phyloP scores from a whole-genome alignment of 2,329 filamentous ascomycete genomes.

The Alternaria ventricosa region DNA sequence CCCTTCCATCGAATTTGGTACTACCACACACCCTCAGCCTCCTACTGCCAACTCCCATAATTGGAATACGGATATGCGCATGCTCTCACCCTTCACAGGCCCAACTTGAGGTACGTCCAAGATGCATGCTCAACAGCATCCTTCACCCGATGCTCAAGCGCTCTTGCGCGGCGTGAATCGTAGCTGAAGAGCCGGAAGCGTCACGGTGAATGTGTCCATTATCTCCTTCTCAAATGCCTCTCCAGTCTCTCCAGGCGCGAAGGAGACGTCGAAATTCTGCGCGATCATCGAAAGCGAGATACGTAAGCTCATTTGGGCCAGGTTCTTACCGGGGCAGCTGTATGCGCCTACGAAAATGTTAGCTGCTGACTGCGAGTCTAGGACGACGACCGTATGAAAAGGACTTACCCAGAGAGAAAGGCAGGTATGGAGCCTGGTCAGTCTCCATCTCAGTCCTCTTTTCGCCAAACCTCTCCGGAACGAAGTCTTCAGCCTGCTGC shows the following conservation, averaged over 20 bases:
- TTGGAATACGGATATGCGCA: neutral
- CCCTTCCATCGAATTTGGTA: neutral
- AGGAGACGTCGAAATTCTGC: constrained; percentile 20
- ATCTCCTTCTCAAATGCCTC: constrained; percentile 26
- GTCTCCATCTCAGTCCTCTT: constrained; percentile 22
- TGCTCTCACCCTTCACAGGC: neutral
- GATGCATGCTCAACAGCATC: neutral
- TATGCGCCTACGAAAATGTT: constrained; percentile 16
- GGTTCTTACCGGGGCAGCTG: constrained; percentile 24
- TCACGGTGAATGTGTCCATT: constrained; percentile 30
- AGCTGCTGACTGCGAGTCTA: neutral
- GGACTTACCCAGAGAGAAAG: constrained; percentile 20
- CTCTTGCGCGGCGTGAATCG: constrained; percentile 23
- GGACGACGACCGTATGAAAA: neutral
- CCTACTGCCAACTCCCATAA: neutral
- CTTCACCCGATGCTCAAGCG: neutral
- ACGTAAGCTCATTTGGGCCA: constrained; percentile 22
- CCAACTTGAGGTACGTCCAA: neutral
- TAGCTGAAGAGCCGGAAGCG: constrained; percentile 37
- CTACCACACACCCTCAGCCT: neutral
- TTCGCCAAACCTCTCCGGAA: constrained; percentile 27
- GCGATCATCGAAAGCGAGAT: constrained; percentile 19
- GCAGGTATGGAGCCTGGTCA: constrained; percentile 22
- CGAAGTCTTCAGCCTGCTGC: constrained; percentile 16
- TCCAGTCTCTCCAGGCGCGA: constrained; percentile 26